phyloP scores from a whole-genome alignment of 345 rosid genomes.

The Salix dunnii region DNA sequence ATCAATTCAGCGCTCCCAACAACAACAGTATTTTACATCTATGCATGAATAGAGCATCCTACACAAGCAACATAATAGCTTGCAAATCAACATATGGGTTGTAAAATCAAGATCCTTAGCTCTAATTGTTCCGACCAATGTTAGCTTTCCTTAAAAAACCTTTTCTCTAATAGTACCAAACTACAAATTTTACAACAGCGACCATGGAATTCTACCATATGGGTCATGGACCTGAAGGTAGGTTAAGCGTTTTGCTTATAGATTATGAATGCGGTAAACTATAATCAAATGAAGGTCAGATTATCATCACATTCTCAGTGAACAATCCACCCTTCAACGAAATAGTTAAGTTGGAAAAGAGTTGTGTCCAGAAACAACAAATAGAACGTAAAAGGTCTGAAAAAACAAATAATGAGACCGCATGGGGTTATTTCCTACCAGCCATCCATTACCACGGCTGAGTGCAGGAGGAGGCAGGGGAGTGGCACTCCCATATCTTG shows the following conservation, averaged over 20 bases:
- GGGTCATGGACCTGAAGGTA: not conserved
- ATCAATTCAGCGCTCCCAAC: not conserved
- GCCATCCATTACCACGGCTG: slow-evolving; percentile 36
- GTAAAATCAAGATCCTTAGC: not conserved
- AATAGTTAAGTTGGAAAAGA: not conserved
- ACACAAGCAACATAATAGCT: not conserved
- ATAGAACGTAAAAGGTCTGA: not conserved
- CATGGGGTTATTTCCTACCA: slow-evolving; percentile 4
- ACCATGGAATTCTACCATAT: not conserved
- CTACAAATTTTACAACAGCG: not conserved
- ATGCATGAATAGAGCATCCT: not conserved
- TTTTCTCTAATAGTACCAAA: not conserved
- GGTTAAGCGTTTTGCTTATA: not conserved
- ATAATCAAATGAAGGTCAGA: not conserved
- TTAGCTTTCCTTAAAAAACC: not conserved
- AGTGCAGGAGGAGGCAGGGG: slow-evolving; percentile 30
- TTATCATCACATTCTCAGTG: not conserved
- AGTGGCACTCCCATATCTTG: slow-evolving; percentile 31
- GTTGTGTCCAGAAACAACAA: slow-evolving; percentile 2
- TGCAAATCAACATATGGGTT: not conserved
- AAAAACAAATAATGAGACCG: not conserved
- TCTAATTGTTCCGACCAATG: not conserved
- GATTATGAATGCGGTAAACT: not conserved
- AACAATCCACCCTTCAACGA: not conserved
- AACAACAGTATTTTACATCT: not conserved